Base-by-base conservation (phyloP, 2,329 filamentous ascomycete species). In the Neocatenulostroma microsporum region DNA sequence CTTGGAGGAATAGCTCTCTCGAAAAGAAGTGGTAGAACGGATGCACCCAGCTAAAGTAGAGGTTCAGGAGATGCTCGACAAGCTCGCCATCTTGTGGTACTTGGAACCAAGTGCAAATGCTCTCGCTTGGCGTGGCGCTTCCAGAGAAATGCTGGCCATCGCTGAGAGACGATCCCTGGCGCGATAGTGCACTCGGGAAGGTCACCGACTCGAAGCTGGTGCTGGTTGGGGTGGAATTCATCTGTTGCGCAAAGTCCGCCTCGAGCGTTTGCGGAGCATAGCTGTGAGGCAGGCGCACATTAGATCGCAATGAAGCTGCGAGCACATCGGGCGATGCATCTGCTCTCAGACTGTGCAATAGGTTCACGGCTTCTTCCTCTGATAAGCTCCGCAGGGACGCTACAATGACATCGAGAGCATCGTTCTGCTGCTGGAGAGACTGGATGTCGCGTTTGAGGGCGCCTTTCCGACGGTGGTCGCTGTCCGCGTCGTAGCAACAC, bases 11-110 rank as follows among this genome's bases (percentile, higher is more conserved):
- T 50, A 80, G 74, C 48, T 83, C 78, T 52, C 82, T 80, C 51
- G 78, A 82, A 29, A 86, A 70, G 2, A 82, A 76, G 3, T 80
- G 76, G 58, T 84, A 84, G 10, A 80, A 84, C 3, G 82, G 79
- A 54, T 86, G 84, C 46, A 82, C 76, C 74, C 81, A 85, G 24
- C 45, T 50, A 25, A 57, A 54, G 35, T 58, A 60, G 3, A 60
- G 48, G 25, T 51, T 53, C 13, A 62, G 44, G 9, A 62, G 42
- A 33, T 61, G 57, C 21, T 59, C 51, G 20, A 61, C 47, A 26
- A 61, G 53, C 23, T 60, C 54, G 3, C 51, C 46, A 33, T 60
- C 56, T 20, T 57, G 53, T 1, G 55, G 56, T 11, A 40, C 38
- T 15, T 46, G 39, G 33, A 60, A 58, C 57, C 57, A 61, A 6